phyloP scores from a whole-genome alignment of 257 asterid genomes.

The Parsonsia alboflavescens region DNA sequence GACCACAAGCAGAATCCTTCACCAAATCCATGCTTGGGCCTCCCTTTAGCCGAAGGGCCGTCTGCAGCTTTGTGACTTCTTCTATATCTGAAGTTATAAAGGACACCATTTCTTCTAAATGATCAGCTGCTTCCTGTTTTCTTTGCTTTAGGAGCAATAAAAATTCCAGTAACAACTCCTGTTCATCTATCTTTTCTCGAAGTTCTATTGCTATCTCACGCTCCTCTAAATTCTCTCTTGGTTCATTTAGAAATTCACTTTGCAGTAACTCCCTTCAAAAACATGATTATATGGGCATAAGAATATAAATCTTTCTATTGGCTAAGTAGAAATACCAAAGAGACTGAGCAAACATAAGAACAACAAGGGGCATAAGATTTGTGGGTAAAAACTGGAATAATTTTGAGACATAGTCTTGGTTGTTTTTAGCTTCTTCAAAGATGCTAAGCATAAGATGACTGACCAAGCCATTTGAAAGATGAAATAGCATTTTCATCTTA shows the following conservation, averaged over 20 bases:
- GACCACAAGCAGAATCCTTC: slow-evolving; percentile 34
- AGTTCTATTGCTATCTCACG: slow-evolving; percentile 80
- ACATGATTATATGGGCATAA: slow-evolving; percentile 14
- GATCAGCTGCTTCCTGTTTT: slow-evolving; percentile 67
- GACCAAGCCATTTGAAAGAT: background rate
- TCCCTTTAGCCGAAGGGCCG: slow-evolving; percentile 42
- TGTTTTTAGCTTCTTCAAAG: background rate
- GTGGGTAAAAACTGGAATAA: background rate
- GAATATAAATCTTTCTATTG: slow-evolving; percentile 9
- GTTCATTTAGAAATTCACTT: slow-evolving; percentile 84
- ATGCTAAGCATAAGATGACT: background rate
- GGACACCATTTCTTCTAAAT: slow-evolving; percentile 56
- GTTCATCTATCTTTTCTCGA: slow-evolving; percentile 80
- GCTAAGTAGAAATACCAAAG: background rate
- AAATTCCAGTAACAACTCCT: slow-evolving; percentile 80
- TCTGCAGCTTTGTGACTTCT: slow-evolving; percentile 62
- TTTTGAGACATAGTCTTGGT: background rate
- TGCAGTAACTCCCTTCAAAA: slow-evolving; percentile 67
- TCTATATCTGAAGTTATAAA: slow-evolving; percentile 71
- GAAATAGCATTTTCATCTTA: background rate
- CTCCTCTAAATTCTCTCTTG: slow-evolving; percentile 68
- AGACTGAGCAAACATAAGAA: background rate
- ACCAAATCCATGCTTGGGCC: slow-evolving; percentile 35
- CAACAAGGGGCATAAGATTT: background rate
- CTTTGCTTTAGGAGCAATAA: slow-evolving; percentile 64